phyloP scores from a whole-genome alignment of 768 basidiomycete species.

The Rhodocollybia butyracea region DNA sequence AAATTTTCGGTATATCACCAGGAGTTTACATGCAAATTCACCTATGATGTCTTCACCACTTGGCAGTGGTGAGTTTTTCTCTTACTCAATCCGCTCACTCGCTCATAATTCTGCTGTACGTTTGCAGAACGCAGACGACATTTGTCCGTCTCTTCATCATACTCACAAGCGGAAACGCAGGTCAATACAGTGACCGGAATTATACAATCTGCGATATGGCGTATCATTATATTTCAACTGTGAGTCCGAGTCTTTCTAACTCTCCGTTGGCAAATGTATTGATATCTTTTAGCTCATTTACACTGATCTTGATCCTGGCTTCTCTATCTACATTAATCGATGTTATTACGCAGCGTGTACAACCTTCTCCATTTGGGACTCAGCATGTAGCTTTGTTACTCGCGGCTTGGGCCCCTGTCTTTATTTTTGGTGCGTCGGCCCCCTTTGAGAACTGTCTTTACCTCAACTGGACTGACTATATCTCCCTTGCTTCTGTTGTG shows the following conservation, averaged over 20 bases:
- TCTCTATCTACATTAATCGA: conserved; percentile 52
- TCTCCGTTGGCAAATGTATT: conserved; percentile 1
- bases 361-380: conserved; percentile 56
- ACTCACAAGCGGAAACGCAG: background rate
- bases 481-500: background rate
- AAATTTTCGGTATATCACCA: conserved; percentile 1
- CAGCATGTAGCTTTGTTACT: conserved; percentile 62
- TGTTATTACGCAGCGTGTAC: conserved; percentile 29
- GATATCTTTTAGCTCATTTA: conserved; percentile 35
- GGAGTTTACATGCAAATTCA: background rate
- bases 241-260: conserved; percentile 23
- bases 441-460: background rate
- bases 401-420: conserved; percentile 54
- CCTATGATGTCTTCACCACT: background rate
- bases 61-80: background rate
- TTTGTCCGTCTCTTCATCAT: background rate
- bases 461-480: too few relatives aligned
- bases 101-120: background rate
- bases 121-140: background rate
- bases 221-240: conserved; percentile 56
- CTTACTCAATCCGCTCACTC: background rate
- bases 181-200: too few relatives aligned
- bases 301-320: conserved; percentile 43
- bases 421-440: conserved; percentile 18
- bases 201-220: conserved; percentile 31